Conservation (phyloP, 495 filamentous ascomycete species). For the Neurospora terricola region DNA sequence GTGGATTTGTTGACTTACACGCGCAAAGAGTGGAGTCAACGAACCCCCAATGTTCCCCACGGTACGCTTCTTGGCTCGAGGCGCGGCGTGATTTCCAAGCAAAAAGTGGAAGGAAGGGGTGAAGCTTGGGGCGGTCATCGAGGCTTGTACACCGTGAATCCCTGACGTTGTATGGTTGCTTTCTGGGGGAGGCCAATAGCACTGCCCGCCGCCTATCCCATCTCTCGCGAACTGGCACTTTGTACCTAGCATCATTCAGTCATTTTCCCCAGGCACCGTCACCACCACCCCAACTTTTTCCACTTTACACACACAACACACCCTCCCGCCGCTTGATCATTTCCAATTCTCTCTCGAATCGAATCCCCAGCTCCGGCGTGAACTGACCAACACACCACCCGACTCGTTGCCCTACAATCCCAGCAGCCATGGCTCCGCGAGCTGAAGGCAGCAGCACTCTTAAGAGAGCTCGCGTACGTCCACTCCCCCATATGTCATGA, state of each 20-base stretch:
- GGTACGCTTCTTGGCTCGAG: not conserved
- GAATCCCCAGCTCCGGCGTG: not conserved
- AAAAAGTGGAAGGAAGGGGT: not conserved
- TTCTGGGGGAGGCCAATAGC: not conserved
- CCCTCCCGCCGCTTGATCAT: not conserved
- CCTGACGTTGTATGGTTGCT: not conserved
- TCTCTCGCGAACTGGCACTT: not conserved
- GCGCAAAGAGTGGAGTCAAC: not conserved
- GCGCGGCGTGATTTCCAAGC: not conserved
- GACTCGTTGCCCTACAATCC: not conserved
- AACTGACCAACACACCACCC: not conserved
- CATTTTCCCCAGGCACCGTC: not conserved
- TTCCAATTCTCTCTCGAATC: not conserved
- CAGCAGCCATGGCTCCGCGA: constrained; percentile 40
- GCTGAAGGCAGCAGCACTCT: constrained; percentile 45
- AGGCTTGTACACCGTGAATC: not conserved
- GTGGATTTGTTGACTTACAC: not conserved
- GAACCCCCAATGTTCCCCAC: not conserved
- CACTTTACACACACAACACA: not conserved
- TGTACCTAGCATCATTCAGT: not conserved
- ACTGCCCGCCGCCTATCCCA: not conserved
- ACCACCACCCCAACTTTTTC: not conserved
- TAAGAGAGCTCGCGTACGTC: constrained; percentile 37
- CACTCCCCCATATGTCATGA: constrained; percentile 1
- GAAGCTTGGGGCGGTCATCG: not conserved